Percentiles rank a stretch among this genome's conserved stretches.
phyloP scores from a whole-genome alignment of 805 yeast species.

The Ogataea corticis region DNA sequence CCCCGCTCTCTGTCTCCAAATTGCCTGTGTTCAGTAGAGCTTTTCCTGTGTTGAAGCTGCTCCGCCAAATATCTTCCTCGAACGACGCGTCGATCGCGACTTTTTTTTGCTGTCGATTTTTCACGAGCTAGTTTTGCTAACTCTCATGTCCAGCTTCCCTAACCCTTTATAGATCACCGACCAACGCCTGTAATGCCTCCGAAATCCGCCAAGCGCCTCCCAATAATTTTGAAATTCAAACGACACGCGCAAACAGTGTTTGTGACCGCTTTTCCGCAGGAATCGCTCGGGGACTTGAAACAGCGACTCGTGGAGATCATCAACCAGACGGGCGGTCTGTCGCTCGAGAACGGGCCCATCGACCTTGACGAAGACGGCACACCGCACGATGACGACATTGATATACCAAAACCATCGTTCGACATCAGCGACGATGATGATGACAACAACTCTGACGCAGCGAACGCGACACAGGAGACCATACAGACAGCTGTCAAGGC shows the following conservation, averaged over 20 bases:
- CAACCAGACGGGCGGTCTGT: conserved; percentile 50
- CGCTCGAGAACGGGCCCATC: conserved; percentile 27
- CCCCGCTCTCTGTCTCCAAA: no score
- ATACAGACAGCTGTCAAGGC: conserved; percentile 16
- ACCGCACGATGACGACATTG: conserved; percentile 32
- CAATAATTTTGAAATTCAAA: conserved; percentile 33
- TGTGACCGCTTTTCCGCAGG: conserved; percentile 25
- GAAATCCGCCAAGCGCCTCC: conserved; percentile 20
- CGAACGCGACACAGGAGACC: conserved; percentile 23
- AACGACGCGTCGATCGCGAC: no score
- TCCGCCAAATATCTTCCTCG: no score
- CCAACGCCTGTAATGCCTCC: conserved; percentile 27
- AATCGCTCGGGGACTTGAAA: conserved; percentile 30
- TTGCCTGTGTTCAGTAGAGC: no score
- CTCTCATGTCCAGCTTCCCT: no score
- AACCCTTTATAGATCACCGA: no score
- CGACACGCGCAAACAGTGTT: conserved; percentile 38
- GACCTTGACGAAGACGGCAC: conserved; percentile 31
- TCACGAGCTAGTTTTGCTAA: no score
- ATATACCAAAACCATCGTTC: conserved; percentile 42
- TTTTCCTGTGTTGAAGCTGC: no score
- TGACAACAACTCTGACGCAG: conserved; percentile 15
- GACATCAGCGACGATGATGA: conserved; percentile 33
- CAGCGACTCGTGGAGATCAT: conserved; percentile 39
- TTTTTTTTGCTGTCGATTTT: no score